Base-by-base conservation (phyloP, 768 basidiomycete genomes). In the Amanita rubescens region DNA sequence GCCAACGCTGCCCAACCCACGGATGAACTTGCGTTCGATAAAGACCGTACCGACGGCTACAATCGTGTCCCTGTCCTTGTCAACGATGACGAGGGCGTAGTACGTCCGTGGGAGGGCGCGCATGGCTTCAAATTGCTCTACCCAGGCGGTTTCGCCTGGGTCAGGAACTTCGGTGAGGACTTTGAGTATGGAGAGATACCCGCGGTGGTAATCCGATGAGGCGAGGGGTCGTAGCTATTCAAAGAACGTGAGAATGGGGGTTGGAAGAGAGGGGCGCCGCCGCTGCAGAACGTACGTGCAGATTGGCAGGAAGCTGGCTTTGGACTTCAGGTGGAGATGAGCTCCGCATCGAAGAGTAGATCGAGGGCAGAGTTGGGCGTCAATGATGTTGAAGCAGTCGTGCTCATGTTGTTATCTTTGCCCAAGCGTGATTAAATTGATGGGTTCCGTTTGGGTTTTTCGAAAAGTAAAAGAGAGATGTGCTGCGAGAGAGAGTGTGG, bases 11-110 rank as follows among this genome's bases (percentile, higher is more conserved):
- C 91, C 90, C n/a, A 90, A 73, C 1, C 80, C 82, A 37, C 94
- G 79, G 39, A 94, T 72, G 77, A 98, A 97, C 73, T 99, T 98
- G 71, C 87, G 87, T 71, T 99, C 96, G 58, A 98, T 69, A 64
- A 98, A 82, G 51, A 96, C 73, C 6, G 82, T 79, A 17, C 94
- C 95, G 35, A 86, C 82, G 19, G 76, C 94, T 42, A 94, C 86
- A 64, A 99, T 84, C 59, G 73, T 71, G 73, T 96, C 91, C 1
- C 82, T 78, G 12, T 73, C 64, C 53, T 82, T 80, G 67, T 85
- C 78, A 56, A 95, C 71, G 63, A 98, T 84, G 65, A 94, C 94
- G 62, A 97, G 69, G 46, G 84, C 73, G 70, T 83, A 94, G 75
- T 97, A 96, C 1, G 90, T 87, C 41, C 69, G 61, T 1, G 78